Evolutionary conservation across 1,284 basidiomycete species (phyloP).

Genomic region (Volvariella volvacea): DNA sequence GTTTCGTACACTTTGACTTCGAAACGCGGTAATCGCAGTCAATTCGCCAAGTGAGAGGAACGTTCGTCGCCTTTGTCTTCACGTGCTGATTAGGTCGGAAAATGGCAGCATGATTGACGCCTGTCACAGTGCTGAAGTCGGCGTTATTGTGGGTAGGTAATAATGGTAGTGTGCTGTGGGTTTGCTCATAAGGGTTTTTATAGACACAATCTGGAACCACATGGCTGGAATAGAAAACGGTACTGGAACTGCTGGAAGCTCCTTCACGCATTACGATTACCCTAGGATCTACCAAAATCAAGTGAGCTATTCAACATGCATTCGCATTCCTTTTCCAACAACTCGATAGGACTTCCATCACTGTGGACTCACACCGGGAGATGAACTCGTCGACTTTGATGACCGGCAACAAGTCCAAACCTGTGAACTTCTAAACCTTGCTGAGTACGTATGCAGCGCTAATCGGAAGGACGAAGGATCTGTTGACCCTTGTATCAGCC

Average conservation of each 20-base stretch:
- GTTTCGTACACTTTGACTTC: conserved; percentile 56
- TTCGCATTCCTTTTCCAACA: background rate
- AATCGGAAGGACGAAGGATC: background rate
- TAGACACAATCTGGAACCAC: conserved; percentile 62
- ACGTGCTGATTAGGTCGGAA: background rate
- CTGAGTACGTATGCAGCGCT: conserved; percentile 39
- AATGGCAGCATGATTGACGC: conserved; percentile 43
- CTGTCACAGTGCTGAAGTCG: conserved; percentile 56
- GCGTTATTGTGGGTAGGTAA: conserved; percentile 47
- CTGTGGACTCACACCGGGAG: conserved; percentile 45
- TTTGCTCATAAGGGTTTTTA: conserved; percentile 2
- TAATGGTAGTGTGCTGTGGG: background rate
- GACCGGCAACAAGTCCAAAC: conserved; percentile 52
- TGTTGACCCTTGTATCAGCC: conserved; percentile 5
- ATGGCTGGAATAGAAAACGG: conserved; percentile 48
- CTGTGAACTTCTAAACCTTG: conserved; percentile 49
- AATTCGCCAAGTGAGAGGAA: conserved; percentile 34
- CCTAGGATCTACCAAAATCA: conserved; percentile 45
- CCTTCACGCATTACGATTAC: conserved; percentile 53
- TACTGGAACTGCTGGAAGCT: conserved; percentile 43
- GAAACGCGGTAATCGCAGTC: conserved; percentile 48
- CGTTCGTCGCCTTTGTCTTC: background rate
- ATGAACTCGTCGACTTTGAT: conserved; percentile 51
- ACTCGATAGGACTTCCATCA: conserved; percentile 50
- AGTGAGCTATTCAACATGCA: conserved; percentile 14